phyloP scores from a whole-genome alignment of 1,139 yeast genomes.

The Nadsonia commutata region DNA sequence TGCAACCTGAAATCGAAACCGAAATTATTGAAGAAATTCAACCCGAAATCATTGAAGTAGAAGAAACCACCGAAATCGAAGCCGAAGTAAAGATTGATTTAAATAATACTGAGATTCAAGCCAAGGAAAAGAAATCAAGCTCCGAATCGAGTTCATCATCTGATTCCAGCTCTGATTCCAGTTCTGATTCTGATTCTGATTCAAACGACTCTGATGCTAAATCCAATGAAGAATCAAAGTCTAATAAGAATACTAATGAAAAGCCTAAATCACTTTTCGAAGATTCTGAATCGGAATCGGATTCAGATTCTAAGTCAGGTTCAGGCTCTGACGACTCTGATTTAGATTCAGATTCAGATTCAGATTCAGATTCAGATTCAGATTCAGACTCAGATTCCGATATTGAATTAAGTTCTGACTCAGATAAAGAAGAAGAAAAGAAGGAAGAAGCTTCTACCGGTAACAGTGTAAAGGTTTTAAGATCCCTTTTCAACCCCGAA shows the following conservation, averaged over 20 bases:
- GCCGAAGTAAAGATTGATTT: conserved; percentile 10
- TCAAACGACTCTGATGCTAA: neutral
- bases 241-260: neutral
- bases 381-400: neutral
- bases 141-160: conserved; percentile 6
- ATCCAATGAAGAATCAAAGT: neutral
- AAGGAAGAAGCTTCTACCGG: conserved; percentile 5
- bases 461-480: conserved; percentile 20
- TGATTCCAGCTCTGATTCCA: conserved; percentile 5
- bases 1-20: conserved; percentile 21
- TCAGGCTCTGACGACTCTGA: neutral
- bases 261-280: neutral
- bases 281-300: neutral
- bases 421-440: conserved; percentile 12
- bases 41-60: conserved; percentile 19
- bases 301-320: no score
- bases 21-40: no score
- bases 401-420: conserved; percentile 6
- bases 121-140: conserved; percentile 5
- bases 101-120: no score
- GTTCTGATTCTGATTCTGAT: conserved; percentile 1
- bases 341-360: neutral
- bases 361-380: neutral
- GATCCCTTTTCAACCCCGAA: conserved; percentile 49
- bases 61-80: conserved; percentile 11